phyloP scores from a whole-genome alignment of 2,329 filamentous ascomycete species.

The Sphaceloma murrayae region DNA sequence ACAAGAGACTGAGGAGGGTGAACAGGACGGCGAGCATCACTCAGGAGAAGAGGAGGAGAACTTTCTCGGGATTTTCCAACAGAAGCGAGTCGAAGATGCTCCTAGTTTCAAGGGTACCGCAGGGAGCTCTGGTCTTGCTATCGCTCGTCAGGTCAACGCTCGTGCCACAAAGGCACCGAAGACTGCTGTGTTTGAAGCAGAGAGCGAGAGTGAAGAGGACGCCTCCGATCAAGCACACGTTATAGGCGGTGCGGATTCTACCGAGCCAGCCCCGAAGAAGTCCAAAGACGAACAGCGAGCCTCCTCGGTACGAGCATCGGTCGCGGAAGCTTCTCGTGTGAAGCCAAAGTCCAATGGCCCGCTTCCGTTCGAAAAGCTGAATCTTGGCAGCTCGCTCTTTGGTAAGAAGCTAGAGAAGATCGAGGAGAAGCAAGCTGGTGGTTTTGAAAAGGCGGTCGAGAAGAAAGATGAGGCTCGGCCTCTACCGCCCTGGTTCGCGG shows the following conservation, averaged over 20 bases:
- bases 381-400: conserved; percentile 55
- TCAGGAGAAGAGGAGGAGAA: conserved; percentile 45
- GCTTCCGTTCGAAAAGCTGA: conserved; percentile 74
- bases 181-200: conserved; percentile 23
- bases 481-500: conserved; percentile 65
- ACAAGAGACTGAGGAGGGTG: conserved; percentile 46
- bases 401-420: conserved; percentile 44
- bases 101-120: conserved; percentile 29
- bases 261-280: background rate
- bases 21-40: conserved; percentile 23
- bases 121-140: conserved; percentile 4
- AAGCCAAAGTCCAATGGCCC: conserved; percentile 57
- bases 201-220: conserved; percentile 60
- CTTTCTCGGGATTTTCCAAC: conserved; percentile 37
- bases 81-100: conserved; percentile 34
- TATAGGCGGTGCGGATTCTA: too few species aligned
- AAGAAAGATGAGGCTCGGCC: conserved; percentile 45
- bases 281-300: conserved; percentile 14
- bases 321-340: conserved; percentile 5
- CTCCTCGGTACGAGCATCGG: conserved; percentile 24
- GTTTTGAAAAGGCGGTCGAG: conserved; percentile 50
- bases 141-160: conserved; percentile 16
- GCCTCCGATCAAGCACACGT: background rate
- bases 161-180: conserved; percentile 24
- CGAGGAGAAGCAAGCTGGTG: conserved; percentile 50